Base-by-base conservation (phyloP, 495 filamentous ascomycete genomes). In the Viridothelium virens region DNA sequence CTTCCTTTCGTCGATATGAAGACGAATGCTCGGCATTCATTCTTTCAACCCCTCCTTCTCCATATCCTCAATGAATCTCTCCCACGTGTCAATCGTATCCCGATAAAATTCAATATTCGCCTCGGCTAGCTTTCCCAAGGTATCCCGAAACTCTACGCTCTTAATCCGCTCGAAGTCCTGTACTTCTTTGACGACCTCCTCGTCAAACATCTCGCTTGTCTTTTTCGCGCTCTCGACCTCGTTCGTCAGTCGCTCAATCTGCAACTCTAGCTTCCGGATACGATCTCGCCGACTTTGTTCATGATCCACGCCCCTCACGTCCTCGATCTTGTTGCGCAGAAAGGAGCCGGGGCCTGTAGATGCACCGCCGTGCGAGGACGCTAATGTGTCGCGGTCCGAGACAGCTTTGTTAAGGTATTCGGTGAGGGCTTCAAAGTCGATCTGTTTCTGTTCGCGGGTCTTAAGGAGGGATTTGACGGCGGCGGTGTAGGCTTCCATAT, bases 81-180 rank as follows among this genome's bases (percentile, higher is more conserved):
- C 92, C 94, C 94, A 98, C 12, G 88, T 90, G 68, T 88, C 87
- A 63, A 91, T 83, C 6, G 89, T 88, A 36, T 84, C 84, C 61
- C 82, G 83, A 71, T 96, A 97, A 72, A 96, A 97, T 9, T 87
- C 85, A 67, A 95, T 87, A 73, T 98, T 91, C 56, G 89, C 85
- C 70, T 91, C 90, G 9, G 92, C 91, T 56, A 97, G 78, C 36
- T 82, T 85, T 12, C 89, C 90, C 67, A 97, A 81, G 62, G 91
- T 91, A 69, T 89, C 85, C 71, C 90, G 90, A 76, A 98, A 93
- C 80, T 98, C 94, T 63, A 89, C 81, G 37, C 89, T 85, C 78
- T 98, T 98, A 82, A 97, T 96, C 53, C 92, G 84, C 79, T 97
- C 94, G 74, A 98, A 98, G 74, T 96, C 92, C 14, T 81, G 85